These are phyloP conservation scores for Penicillium cinerascens DNA, from an alignment of 495 filamentous ascomycete genomes.

Conservation along the genomic window DNA sequence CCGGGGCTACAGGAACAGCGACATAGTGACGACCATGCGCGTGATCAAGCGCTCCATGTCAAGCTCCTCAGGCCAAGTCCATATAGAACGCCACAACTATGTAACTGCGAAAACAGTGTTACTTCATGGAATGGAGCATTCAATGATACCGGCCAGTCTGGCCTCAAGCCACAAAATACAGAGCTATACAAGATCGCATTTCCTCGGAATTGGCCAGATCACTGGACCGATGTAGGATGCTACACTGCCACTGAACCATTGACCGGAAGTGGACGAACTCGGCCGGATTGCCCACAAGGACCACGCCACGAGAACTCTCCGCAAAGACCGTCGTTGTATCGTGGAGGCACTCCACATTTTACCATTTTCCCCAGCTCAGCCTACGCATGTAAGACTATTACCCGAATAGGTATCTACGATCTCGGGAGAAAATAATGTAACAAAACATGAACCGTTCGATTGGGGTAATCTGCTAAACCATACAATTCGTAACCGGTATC, in stretches of 20 bases:
- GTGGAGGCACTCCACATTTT: neutral
- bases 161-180: neutral
- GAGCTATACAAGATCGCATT: neutral
- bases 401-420: too few relatives aligned
- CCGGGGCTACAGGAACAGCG: too few relatives aligned
- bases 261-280: neutral
- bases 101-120: neutral
- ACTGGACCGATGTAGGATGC: neutral
- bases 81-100: neutral
- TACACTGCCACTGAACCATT: neutral
- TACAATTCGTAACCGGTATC: constrained; percentile 5
- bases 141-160: neutral
- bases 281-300: neutral
- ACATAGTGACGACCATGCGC: too few relatives aligned
- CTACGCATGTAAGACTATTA: too few relatives aligned
- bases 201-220: constrained; percentile 1
- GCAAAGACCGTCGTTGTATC: neutral
- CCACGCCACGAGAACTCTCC: constrained; percentile 1
- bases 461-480: constrained; percentile 2
- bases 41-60: too few relatives aligned
- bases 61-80: too few relatives aligned
- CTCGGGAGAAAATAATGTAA: neutral
- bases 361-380: neutral
- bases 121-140: neutral
- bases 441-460: neutral